phyloP scores from a whole-genome alignment of 352 stramenopile genomes.

The Phytopythium oedochilum region DNA sequence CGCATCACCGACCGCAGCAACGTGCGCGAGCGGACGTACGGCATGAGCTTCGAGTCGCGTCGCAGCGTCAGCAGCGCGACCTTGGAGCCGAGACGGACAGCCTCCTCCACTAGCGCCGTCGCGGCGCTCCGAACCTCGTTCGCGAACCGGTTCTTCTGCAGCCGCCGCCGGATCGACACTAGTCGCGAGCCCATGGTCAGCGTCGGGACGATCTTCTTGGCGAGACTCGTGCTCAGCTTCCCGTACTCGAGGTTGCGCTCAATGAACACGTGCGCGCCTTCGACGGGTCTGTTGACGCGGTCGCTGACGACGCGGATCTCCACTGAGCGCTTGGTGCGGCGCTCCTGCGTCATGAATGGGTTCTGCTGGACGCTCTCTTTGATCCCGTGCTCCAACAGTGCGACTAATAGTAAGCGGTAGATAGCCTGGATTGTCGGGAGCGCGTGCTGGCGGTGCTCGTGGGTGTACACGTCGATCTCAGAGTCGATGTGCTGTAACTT shows the following conservation, averaged over 20 bases:
- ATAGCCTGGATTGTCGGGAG: slow-evolving; percentile 52
- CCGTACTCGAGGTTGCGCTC: slow-evolving; percentile 46
- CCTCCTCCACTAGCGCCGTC: slow-evolving; percentile 23
- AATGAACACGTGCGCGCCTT: slow-evolving; percentile 52
- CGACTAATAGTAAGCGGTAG: slow-evolving; percentile 38
- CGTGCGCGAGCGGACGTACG: slow-evolving; percentile 32
- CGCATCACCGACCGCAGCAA: slow-evolving; percentile 47
- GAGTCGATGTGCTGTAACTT: slow-evolving; percentile 31
- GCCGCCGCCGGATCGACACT: slow-evolving; percentile 48
- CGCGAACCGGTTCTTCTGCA: slow-evolving; percentile 44
- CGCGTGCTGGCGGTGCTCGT: slow-evolving; percentile 17
- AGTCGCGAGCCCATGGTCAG: slow-evolving; percentile 60
- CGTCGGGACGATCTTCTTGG: slow-evolving; percentile 57
- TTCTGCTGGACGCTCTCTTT: slow-evolving; percentile 70
- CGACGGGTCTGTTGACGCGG: slow-evolving; percentile 36
- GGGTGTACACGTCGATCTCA: slow-evolving; percentile 42
- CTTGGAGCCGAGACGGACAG: slow-evolving; percentile 26
- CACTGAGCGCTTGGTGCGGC: slow-evolving; percentile 40
- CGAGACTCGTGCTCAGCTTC: slow-evolving; percentile 32
- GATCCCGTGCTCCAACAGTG: slow-evolving; percentile 44
- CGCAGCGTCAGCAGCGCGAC: slow-evolving; percentile 24
- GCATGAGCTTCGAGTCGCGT: slow-evolving; percentile 41
- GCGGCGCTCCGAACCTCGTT: slow-evolving; percentile 26
- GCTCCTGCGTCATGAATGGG: slow-evolving; percentile 39
- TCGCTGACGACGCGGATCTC: slow-evolving; percentile 50